phyloP scores from a whole-genome alignment of 108 stramenopile genomes.

The Licmophora abbreviata region DNA sequence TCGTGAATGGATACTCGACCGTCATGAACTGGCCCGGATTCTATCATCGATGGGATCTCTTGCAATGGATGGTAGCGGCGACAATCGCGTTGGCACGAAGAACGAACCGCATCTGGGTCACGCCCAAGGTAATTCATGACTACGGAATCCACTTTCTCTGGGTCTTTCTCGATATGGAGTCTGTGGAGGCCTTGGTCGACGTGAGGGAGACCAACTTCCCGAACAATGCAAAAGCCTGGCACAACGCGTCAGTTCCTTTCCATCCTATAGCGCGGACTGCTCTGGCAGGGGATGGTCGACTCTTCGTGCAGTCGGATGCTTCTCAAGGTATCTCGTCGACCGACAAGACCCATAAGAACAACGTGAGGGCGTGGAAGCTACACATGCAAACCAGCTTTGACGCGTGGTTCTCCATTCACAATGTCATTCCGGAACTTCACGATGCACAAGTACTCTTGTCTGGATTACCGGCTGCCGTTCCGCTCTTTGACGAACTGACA shows the following conservation, averaged over 20 bases:
- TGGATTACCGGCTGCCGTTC: not conserved
- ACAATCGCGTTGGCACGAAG: constrained; percentile 17
- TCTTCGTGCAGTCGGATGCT: not conserved
- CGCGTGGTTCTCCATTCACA: not conserved
- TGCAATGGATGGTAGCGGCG: constrained; percentile 21
- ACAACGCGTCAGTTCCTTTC: not conserved
- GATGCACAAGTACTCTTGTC: not conserved
- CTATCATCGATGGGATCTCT: not conserved
- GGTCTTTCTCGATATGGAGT: constrained; percentile 20
- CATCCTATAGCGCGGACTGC: not conserved
- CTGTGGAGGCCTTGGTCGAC: constrained; percentile 13
- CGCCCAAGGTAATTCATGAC: constrained; percentile 19
- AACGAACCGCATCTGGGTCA: constrained; percentile 21
- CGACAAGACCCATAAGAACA: not conserved
- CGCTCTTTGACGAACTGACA: not conserved
- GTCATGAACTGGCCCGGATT: constrained; percentile 3
- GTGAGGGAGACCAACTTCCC: constrained; percentile 37
- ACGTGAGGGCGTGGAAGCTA: not conserved
- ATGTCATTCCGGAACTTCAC: not conserved
- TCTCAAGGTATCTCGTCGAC: not conserved
- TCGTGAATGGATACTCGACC: constrained; percentile 11
- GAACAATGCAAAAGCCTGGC: constrained; percentile 28
- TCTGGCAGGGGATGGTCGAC: not conserved
- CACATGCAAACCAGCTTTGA: not conserved
- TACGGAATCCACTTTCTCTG: constrained; percentile 22